Conservation (phyloP, 2,329 filamentous ascomycete genomes). For the Knufia petricola region DNA sequence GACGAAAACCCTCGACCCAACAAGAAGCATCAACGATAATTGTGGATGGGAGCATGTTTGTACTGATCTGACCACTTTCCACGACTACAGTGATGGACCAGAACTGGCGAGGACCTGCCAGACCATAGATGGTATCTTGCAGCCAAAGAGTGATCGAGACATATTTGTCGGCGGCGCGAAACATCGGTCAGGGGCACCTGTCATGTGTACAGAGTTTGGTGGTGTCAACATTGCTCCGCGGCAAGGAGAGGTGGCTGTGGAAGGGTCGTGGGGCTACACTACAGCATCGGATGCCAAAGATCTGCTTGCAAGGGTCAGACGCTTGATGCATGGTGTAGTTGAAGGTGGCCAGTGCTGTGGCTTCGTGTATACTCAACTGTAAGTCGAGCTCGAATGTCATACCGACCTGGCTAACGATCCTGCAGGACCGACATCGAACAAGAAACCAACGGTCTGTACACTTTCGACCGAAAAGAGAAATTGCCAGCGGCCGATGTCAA, state of each 20-base stretch:
- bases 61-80: constrained; percentile 57
- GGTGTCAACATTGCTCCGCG: constrained; percentile 55
- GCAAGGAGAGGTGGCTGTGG: constrained; percentile 31
- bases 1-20: constrained; percentile 56
- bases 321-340: constrained; percentile 49
- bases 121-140: constrained; percentile 45
- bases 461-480: constrained; percentile 53
- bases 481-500: constrained; percentile 49
- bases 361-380: constrained; percentile 59
- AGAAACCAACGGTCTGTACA: constrained; percentile 58
- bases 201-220: constrained; percentile 59
- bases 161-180: constrained; percentile 47
- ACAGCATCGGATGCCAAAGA: constrained; percentile 53
- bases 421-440: constrained; percentile 51
- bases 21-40: constrained; percentile 59
- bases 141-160: constrained; percentile 41
- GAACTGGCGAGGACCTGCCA: constrained; percentile 48
- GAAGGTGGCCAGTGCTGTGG: constrained; percentile 49
- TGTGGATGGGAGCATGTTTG: constrained; percentile 61
- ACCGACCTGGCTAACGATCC: neutral
- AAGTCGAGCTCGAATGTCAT: constrained; percentile 24
- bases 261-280: constrained; percentile 58
- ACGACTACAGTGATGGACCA: constrained; percentile 54
- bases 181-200: constrained; percentile 47
- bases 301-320: constrained; percentile 49